Evolutionary conservation across 768 basidiomycete species (phyloP).

Genomic region (Kwoniella newhampshirensis): DNA sequence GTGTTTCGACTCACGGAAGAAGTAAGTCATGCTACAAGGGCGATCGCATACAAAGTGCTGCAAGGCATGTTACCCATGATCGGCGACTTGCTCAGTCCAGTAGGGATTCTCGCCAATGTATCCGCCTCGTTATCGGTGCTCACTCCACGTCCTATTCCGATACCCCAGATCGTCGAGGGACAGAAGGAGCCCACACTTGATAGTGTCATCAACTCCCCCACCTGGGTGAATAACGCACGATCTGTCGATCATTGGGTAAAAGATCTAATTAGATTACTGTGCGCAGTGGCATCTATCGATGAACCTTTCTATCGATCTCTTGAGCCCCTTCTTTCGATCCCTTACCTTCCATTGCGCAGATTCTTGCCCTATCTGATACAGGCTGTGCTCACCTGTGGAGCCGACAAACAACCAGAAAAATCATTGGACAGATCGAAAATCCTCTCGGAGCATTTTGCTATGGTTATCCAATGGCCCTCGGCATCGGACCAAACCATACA

Average conservation of each 20-base stretch:
- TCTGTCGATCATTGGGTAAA: conserved; percentile 12
- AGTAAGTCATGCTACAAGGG: conserved; percentile 4
- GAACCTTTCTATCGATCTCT: conserved; percentile 71
- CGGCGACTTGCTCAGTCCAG: conserved; percentile 2
- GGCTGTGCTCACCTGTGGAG: conserved; percentile 57
- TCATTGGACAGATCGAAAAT: not conserved
- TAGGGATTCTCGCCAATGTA: conserved; percentile 1
- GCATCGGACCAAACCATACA: conserved; percentile 57
- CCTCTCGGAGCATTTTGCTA: conserved; percentile 62
- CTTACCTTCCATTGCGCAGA: conserved; percentile 64
- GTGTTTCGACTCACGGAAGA: conserved; percentile 10
- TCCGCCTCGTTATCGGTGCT: conserved; percentile 3
- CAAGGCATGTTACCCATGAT: conserved; percentile 22
- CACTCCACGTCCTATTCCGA: conserved; percentile 2
- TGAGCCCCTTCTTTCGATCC: conserved; percentile 60
- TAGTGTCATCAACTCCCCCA: not conserved
- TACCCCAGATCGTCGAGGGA: not conserved
- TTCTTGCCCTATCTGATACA: conserved; percentile 76
- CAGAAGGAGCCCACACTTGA: not conserved
- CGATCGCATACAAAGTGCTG: conserved; percentile 14
- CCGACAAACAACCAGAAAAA: conserved; percentile 1
- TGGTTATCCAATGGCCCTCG: conserved; percentile 57
- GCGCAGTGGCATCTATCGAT: conserved; percentile 30
- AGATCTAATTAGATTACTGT: conserved; percentile 21
- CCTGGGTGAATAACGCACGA: conserved; percentile 10